These are phyloP conservation scores for Nemania serpens DNA, from an alignment of 2,329 filamentous ascomycete species.

Conservation along the genomic window DNA sequence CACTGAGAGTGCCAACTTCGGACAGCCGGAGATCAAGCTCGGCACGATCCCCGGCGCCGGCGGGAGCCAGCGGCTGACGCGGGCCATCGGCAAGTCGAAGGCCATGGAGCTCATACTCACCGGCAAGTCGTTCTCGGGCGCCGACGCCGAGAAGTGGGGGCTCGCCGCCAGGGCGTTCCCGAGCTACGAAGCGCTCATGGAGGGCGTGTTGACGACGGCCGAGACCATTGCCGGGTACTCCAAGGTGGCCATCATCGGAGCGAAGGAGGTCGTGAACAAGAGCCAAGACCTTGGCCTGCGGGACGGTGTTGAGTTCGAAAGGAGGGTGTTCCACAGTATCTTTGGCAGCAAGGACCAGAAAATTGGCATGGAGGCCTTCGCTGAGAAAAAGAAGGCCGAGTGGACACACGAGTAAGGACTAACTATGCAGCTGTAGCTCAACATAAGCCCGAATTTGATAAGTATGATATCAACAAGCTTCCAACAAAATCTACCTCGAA, in stretches of 20 bases:
- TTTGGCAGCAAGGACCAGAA: constrained; percentile 98
- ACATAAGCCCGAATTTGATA: neutral
- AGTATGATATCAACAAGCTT: neutral
- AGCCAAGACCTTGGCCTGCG: constrained; percentile 87
- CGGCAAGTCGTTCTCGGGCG: constrained; percentile 80
- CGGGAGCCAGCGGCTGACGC: constrained; percentile 85
- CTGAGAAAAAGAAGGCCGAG: constrained; percentile 89
- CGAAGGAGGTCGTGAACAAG: constrained; percentile 99
- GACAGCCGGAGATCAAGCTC: constrained; percentile 96
- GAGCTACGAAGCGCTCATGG: constrained; percentile 79
- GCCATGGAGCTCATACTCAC: constrained; percentile 93
- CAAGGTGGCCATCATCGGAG: constrained; percentile 82
- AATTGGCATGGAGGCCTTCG: constrained; percentile 94
- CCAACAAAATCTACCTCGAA: no score
- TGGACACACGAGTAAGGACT: constrained; percentile 75
- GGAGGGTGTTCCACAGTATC: constrained; percentile 86
- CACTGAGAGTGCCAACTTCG: constrained; percentile 83
- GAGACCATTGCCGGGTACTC: constrained; percentile 89
- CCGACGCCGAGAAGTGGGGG: constrained; percentile 87
- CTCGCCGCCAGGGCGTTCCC: constrained; percentile 83
- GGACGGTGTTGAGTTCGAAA: constrained; percentile 94
- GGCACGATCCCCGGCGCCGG: constrained; percentile 91
- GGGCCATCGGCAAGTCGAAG: constrained; percentile 79
- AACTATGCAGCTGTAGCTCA: neutral
- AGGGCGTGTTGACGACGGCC: constrained; percentile 79